These are phyloP conservation scores for Obba rivulosa DNA, from an alignment of 768 basidiomycete genomes.

Conservation along the genomic window DNA sequence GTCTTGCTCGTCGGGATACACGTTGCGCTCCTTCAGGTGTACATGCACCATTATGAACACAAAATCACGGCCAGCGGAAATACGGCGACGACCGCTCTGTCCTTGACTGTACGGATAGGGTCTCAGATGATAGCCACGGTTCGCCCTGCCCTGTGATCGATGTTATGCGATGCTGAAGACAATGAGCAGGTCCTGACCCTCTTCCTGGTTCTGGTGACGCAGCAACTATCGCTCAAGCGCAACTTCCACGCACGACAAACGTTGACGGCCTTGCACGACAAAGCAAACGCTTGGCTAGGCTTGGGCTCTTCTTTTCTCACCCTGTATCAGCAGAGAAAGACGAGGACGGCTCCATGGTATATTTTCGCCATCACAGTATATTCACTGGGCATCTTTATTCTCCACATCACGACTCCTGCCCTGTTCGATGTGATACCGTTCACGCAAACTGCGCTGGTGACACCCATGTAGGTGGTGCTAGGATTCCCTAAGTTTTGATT, in stretches of 20 bases:
- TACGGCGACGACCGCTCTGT: too few relatives aligned
- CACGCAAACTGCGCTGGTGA: background rate
- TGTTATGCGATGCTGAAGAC: too few relatives aligned
- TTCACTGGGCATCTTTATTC: background rate
- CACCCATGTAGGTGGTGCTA: too few relatives aligned
- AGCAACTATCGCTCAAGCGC: conserved; percentile 3
- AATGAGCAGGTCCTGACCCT: background rate
- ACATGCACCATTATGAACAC: too few relatives aligned
- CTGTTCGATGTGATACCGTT: background rate
- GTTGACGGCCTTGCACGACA: conserved; percentile 10
- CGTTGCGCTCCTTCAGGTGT: too few relatives aligned
- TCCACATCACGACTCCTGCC: conserved; percentile 3
- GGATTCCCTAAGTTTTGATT: too few relatives aligned
- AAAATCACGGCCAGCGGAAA: too few relatives aligned
- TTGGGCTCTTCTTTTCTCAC: conserved; percentile 1
- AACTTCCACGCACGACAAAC: conserved; percentile 1
- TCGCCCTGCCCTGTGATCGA: too few relatives aligned
- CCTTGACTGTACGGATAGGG: too few relatives aligned
- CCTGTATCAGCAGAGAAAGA: background rate
- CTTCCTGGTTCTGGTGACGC: conserved; percentile 1
- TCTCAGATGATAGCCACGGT: too few relatives aligned
- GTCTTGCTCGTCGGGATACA: too few relatives aligned
- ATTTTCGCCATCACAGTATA: background rate
- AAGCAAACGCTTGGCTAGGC: conserved; percentile 7
- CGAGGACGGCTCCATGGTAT: background rate